These are phyloP conservation scores for Talaromyces borbonicus DNA, from an alignment of 495 filamentous ascomycete genomes.

Conservation along the genomic window DNA sequence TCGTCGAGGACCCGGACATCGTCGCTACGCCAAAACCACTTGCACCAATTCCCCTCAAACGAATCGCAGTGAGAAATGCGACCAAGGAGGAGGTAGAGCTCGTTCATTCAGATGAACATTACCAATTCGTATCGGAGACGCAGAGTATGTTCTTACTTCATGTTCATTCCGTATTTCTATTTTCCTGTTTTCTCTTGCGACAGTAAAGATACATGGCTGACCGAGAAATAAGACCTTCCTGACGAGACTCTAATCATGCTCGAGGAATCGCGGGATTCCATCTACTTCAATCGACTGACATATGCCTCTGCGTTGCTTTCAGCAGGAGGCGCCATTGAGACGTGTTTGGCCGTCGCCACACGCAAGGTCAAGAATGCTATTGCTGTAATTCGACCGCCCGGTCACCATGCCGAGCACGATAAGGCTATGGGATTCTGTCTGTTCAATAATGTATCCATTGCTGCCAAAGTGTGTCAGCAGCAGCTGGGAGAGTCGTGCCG, in stretches of 20 bases:
- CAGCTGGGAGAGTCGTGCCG: conserved; percentile 68
- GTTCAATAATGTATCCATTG: conserved; percentile 94
- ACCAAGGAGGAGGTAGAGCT: conserved; percentile 64
- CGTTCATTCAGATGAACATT: conserved; percentile 69
- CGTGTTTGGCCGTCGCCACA: conserved; percentile 70
- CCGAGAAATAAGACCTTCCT: conserved; percentile 28
- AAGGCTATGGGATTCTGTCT: conserved; percentile 87
- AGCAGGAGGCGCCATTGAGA: conserved; percentile 92
- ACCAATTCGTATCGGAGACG: conserved; percentile 60
- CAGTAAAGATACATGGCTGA: conserved; percentile 7
- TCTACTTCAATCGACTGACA: conserved; percentile 80
- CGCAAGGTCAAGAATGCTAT: conserved; percentile 86
- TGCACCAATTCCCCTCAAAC: conserved; percentile 54
- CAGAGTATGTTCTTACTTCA: conserved; percentile 28
- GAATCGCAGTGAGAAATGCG: conserved; percentile 67
- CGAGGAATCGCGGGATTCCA: conserved; percentile 62
- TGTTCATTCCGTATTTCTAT: no score
- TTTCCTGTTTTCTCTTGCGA: no score
- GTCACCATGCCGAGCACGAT: conserved; percentile 85
- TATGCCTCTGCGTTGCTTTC: conserved; percentile 73
- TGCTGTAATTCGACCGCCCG: conserved; percentile 87
- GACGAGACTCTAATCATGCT: conserved; percentile 55
- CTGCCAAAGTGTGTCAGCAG: conserved; percentile 69
- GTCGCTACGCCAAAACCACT: conserved; percentile 34
- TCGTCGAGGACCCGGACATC: conserved; percentile 48